phyloP scores from a whole-genome alignment of 2,329 filamentous ascomycete genomes.

The Claviceps humidiphila region DNA sequence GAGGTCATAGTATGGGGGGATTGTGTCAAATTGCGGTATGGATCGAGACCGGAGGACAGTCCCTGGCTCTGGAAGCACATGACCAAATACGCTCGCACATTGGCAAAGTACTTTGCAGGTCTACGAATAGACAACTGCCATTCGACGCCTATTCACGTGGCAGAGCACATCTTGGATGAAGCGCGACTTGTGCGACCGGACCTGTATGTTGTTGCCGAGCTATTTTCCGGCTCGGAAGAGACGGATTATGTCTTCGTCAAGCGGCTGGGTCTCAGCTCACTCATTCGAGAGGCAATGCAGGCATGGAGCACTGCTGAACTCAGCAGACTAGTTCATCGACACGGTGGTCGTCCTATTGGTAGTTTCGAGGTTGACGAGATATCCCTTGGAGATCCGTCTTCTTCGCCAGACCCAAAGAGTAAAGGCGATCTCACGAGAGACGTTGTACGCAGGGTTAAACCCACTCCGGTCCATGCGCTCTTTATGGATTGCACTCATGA shows the following conservation, averaged over 20 bases:
- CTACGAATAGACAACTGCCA: slow-evolving; percentile 98
- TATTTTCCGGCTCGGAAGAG: slow-evolving; percentile 90
- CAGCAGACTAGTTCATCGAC: slow-evolving; percentile 81
- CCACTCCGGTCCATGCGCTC: slow-evolving; percentile 79
- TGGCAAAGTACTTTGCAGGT: slow-evolving; percentile 90
- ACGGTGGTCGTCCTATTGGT: slow-evolving; percentile 87
- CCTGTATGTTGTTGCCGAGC: slow-evolving; percentile 82
- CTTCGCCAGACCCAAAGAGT: slow-evolving; percentile 15
- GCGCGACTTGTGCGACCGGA: slow-evolving; percentile 81
- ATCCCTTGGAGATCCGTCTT: slow-evolving; percentile 42
- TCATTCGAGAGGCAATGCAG: slow-evolving; percentile 97
- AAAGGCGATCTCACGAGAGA: slow-evolving; percentile 36
- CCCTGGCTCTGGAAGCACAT: slow-evolving; percentile 95
- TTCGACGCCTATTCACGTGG: slow-evolving; percentile 87
- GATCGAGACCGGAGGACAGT: slow-evolving; percentile 64
- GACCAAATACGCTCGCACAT: slow-evolving; percentile 77
- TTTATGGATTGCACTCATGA: slow-evolving; percentile 99
- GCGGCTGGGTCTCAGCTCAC: slow-evolving; percentile 73
- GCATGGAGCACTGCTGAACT: slow-evolving; percentile 91
- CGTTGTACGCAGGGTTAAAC: slow-evolving; percentile 67
- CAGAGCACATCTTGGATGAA: slow-evolving; percentile 87
- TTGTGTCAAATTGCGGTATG: slow-evolving; percentile 93
- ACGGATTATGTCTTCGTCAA: slow-evolving; percentile 96
- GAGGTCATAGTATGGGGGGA: slow-evolving; percentile 98
- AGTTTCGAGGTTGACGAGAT: slow-evolving; percentile 93